These are phyloP conservation scores for Wickerhamomyces bovis DNA, from an alignment of 805 yeast genomes.

Conservation along the genomic window DNA sequence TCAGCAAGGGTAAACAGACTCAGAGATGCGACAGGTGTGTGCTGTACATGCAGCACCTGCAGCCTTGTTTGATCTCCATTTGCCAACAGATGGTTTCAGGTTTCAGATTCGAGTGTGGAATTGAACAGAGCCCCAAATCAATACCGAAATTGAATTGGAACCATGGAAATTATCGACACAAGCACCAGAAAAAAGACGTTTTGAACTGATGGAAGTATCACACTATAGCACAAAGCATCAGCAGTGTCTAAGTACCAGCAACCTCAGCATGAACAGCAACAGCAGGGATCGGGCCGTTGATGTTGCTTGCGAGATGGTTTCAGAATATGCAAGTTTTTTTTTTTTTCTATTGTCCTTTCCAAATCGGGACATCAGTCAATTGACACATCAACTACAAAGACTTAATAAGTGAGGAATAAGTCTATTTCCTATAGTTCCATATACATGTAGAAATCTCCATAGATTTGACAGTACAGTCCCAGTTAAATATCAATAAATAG, in stretches of 20 bases:
- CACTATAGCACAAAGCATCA: no score
- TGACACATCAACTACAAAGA: no score
- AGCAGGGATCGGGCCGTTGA: not conserved
- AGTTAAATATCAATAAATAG: not conserved
- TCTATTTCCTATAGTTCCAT: no score
- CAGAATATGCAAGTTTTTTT: conserved; percentile 4
- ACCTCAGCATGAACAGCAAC: no score
- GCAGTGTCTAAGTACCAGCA: no score
- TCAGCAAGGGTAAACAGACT: not conserved
- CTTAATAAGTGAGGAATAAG: no score
- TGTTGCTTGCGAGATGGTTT: conserved; percentile 3
- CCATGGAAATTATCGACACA: not conserved
- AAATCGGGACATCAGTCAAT: conserved; percentile 14
- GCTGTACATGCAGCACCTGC: no score
- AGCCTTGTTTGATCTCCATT: no score
- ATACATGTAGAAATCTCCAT: no score
- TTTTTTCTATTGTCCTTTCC: conserved; percentile 19
- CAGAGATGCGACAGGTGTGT: no score
- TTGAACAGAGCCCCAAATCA: not conserved
- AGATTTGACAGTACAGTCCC: no score
- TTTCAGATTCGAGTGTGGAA: not conserved
- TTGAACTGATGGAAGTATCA: not conserved
- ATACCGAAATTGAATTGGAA: not conserved
- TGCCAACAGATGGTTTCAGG: no score
- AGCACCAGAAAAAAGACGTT: not conserved